These are phyloP conservation scores for Sanghuangporus weigelae DNA, from an alignment of 1,284 basidiomycete species.

Conservation along the genomic window DNA sequence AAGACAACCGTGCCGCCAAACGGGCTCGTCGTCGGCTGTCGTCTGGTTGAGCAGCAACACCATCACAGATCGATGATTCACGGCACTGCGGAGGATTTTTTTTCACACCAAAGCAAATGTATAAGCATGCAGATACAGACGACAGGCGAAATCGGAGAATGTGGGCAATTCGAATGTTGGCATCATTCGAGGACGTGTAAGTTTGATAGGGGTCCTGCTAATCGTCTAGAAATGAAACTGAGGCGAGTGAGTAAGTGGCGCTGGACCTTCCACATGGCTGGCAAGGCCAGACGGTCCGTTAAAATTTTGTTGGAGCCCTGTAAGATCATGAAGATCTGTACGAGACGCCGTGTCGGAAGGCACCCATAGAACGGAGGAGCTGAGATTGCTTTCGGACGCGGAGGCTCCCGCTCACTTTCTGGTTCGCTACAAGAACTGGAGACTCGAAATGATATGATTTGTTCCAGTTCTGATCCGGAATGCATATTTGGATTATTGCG, in stretches of 20 bases:
- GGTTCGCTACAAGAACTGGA: neutral
- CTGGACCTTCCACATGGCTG: neutral
- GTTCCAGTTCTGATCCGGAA: neutral
- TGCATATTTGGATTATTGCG: neutral
- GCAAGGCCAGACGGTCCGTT: neutral
- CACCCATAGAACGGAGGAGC: neutral
- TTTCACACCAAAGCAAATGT: neutral
- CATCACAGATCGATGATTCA: neutral
- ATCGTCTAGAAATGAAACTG: no score
- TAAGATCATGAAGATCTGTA: neutral
- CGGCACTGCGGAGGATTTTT: neutral
- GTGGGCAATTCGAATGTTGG: no score
- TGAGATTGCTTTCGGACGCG: neutral
- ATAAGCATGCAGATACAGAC: no score
- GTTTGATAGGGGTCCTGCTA: no score
- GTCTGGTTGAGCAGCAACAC: neutral
- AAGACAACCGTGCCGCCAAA: neutral
- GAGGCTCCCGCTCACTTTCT: neutral
- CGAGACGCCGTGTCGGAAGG: neutral
- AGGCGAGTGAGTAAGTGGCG: neutral
- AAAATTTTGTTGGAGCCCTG: neutral
- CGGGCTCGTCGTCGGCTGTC: neutral
- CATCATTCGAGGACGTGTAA: no score
- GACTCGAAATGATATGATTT: neutral
- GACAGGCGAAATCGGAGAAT: no score